A percentile compares a stretch with the other conserved stretches of the same genome.
Conservation (phyloP, 345 rosid genomes). For the Angophora floribunda region DNA sequence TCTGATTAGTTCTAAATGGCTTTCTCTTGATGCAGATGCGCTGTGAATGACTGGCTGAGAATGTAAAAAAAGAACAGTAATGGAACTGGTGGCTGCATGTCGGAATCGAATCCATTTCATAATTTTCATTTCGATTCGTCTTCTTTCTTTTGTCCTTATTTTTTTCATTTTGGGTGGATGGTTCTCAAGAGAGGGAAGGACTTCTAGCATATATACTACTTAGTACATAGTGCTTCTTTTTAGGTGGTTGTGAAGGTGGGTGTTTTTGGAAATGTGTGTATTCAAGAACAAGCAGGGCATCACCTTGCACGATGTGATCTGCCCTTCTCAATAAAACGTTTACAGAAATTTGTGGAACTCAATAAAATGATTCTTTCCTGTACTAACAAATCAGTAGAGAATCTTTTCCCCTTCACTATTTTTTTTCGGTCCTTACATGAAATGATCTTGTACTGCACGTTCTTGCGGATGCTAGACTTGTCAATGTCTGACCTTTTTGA, state of each 20-base stretch:
- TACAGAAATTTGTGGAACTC: conserved; percentile 2
- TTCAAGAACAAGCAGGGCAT: not conserved
- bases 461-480: not conserved
- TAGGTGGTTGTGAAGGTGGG: not conserved
- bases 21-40: not conserved
- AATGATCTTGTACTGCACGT: not conserved
- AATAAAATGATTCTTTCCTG: not conserved
- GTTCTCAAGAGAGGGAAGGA: not conserved
- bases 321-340: not conserved
- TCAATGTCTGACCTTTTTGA: not conserved
- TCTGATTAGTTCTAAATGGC: not conserved
- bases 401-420: not conserved
- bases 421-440: not conserved
- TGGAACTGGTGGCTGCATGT: not conserved
- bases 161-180: not conserved
- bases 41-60: not conserved
- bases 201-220: not conserved
- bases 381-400: not conserved
- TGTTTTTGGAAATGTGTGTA: conserved; percentile 1
- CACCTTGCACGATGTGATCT: not conserved
- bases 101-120: not conserved
- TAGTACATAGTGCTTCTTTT: not conserved
- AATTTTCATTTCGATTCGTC: not conserved
- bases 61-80: not conserved
- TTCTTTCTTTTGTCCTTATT: not conserved